Base-by-base conservation (phyloP, 768 basidiomycete genomes). In the Cyathus striatus region DNA sequence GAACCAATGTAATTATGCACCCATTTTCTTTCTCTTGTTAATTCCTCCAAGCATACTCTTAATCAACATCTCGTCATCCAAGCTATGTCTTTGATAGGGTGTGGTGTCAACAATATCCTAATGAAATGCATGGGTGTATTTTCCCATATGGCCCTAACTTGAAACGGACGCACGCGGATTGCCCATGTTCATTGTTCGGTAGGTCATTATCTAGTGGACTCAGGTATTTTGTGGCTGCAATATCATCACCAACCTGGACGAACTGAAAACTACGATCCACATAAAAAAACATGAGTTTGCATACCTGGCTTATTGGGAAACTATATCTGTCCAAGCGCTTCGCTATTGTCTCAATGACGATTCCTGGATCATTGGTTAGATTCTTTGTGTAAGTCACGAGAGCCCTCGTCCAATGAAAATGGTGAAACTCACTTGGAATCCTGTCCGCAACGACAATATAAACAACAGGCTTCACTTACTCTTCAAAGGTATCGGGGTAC, bases 81-180 rank as follows among this genome's bases (percentile, higher is more conserved):
- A 49, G 22, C 63, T 42, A 32, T 16, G 30, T 5, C 69, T 60
- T 5, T 59, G 55, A 49, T 71, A 83, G 3, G 75, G 75, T 0
- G 80, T 81, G 2, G 81, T 85, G 51, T 86, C 85, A 1, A 87
- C 81, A 18, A 86, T 86, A 52, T 87, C 85, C 69, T 81, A 44
- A 22, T 14, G 24, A 3, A 20, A 22, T 16, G 34, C 16, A 16
- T 32, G 13, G 16, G 30, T 32, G 30, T 12, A 16, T 32, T 12
- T n/a, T n/a, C n/a, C n/a, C n/a, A n/a, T n/a, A n/a, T n/a, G n/a
- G n/a, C n/a, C n/a, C 12, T 32, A 32, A 32, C 12, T 32, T 12
- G 16, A 32, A 4, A 32, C 16, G 16, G 12, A 32, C 16, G 30
- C 30, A 12, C 13, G 4, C 16, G 30, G 30, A 12, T 32, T 32